phyloP scores from a whole-genome alignment of 2,329 filamentous ascomycete genomes.

The Colletotrichum navitas region DNA sequence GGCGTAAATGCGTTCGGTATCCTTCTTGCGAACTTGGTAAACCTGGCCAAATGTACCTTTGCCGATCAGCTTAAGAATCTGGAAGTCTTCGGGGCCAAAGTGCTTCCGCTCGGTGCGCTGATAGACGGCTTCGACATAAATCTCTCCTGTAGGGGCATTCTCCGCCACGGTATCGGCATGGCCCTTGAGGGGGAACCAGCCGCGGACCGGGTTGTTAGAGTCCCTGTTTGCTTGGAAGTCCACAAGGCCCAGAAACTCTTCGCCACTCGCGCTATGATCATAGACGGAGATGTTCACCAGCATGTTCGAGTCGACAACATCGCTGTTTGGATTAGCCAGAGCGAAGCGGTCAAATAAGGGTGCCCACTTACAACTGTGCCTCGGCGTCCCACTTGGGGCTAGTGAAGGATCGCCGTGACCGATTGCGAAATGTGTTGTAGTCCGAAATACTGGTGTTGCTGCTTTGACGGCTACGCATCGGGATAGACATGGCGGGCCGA shows the following conservation, averaged over 20 bases:
- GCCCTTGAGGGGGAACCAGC: slow-evolving; percentile 87
- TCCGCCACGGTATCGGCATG: slow-evolving; percentile 79
- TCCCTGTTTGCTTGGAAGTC: slow-evolving; percentile 78
- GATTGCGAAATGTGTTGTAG: slow-evolving; percentile 69
- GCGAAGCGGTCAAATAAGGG: slow-evolving; percentile 43
- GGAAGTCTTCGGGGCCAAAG: slow-evolving; percentile 94
- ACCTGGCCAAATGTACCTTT: slow-evolving; percentile 99
- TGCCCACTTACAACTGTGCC: slow-evolving; percentile 84
- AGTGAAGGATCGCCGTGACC: slow-evolving; percentile 73
- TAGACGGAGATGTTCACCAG: slow-evolving; percentile 95
- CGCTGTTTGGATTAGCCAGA: slow-evolving; percentile 64
- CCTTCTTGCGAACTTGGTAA: slow-evolving; percentile 97
- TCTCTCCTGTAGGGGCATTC: slow-evolving; percentile 85
- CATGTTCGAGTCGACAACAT: slow-evolving; percentile 92
- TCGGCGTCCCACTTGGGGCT: slow-evolving; percentile 97
- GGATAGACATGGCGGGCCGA: slow-evolving; percentile 88
- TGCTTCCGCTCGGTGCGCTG: slow-evolving; percentile 90
- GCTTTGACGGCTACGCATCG: slow-evolving; percentile 96
- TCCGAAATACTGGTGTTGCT: slow-evolving; percentile 91
- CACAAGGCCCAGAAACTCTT: slow-evolving; percentile 93
- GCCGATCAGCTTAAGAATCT: slow-evolving; percentile 94
- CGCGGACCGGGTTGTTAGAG: slow-evolving; percentile 79
- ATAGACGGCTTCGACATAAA: slow-evolving; percentile 88
- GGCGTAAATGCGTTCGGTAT: slow-evolving; percentile 94
- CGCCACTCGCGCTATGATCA: slow-evolving; percentile 81